Conservation (phyloP, 306 rosid genomes). For the Pyrus pyrifolia region DNA sequence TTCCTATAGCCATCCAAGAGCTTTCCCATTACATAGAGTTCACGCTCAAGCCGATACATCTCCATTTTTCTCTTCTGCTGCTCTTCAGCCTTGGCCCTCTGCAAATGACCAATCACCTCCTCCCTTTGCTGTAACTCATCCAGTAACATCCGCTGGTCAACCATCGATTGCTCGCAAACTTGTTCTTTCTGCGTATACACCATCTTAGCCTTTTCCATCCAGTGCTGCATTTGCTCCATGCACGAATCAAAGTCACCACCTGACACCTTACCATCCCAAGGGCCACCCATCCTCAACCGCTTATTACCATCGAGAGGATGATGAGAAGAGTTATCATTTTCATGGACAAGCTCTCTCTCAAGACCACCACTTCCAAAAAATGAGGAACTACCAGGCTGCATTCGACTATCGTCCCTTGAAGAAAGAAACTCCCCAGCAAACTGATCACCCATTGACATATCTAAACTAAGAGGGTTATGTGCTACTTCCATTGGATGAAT, state of each 20-base stretch:
- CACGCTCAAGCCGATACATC: constrained; percentile 60
- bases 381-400: constrained; percentile 43
- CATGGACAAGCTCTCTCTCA: constrained; percentile 60
- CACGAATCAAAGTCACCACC: constrained; percentile 43
- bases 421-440: constrained; percentile 51
- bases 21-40: constrained; percentile 60
- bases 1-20: constrained; percentile 72
- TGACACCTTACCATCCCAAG: constrained; percentile 45
- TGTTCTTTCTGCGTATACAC: constrained; percentile 52
- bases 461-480: constrained; percentile 46
- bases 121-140: constrained; percentile 69
- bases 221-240: constrained; percentile 56
- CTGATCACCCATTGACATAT: constrained; percentile 59
- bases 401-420: constrained; percentile 55
- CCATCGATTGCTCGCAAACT: constrained; percentile 37
- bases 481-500: constrained; percentile 48
- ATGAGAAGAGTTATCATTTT: constrained; percentile 44
- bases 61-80: constrained; percentile 56
- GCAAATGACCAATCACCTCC: constrained; percentile 42
- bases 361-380: constrained; percentile 59
- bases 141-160: constrained; percentile 47
- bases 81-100: constrained; percentile 61
- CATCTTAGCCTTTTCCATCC: constrained; percentile 64
- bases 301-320: constrained; percentile 52
- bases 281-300: constrained; percentile 55